Percentiles rank a stretch among this genome's conserved stretches.
Evolutionary conservation across 1,284 basidiomycete species (phyloP).

Genomic region (Microbotryum scabiosae): DNA sequence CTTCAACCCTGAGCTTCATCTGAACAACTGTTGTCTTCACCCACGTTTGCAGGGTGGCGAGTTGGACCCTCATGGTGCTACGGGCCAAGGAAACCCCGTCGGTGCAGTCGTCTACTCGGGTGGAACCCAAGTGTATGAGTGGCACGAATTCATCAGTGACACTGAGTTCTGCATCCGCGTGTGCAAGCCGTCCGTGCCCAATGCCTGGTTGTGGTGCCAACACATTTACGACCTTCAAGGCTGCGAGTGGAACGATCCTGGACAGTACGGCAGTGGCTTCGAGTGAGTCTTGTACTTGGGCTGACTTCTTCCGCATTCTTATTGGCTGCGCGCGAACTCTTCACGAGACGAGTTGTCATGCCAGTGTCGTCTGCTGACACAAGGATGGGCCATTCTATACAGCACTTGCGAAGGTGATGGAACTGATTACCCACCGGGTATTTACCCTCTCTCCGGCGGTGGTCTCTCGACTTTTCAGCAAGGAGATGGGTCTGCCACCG

Average conservation of each 20-base stretch:
- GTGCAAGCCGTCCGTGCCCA: conserved; percentile 4
- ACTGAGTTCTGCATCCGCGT: conserved; percentile 18
- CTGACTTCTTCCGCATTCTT: conserved; percentile 4
- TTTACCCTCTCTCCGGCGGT: conserved; percentile 15
- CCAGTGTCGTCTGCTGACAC: too few relatives aligned
- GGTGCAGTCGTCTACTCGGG: conserved; percentile 1
- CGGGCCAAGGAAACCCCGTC: conserved; percentile 19
- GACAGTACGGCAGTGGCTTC: conserved; percentile 22
- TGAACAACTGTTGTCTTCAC: conserved; percentile 28
- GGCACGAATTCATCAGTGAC: conserved; percentile 12
- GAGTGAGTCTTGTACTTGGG: conserved; percentile 36
- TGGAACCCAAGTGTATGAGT: too few relatives aligned
- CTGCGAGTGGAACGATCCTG: conserved; percentile 33
- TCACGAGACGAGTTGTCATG: too few relatives aligned
- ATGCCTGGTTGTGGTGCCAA: conserved; percentile 24
- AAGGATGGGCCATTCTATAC: neutral
- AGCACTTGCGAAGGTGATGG: conserved; percentile 15
- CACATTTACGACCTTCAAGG: conserved; percentile 26
- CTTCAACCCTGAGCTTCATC: too few relatives aligned
- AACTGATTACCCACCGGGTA: conserved; percentile 14
- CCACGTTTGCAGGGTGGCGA: conserved; percentile 39
- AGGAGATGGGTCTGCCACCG: conserved; percentile 5
- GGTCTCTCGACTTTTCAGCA: conserved; percentile 14
- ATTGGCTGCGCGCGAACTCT: neutral
- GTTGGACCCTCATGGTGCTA: conserved; percentile 27